Conservation (phyloP, 225 moss, liverwort and hornwort genomes). For the Physcomitrellopsis africana region DNA sequence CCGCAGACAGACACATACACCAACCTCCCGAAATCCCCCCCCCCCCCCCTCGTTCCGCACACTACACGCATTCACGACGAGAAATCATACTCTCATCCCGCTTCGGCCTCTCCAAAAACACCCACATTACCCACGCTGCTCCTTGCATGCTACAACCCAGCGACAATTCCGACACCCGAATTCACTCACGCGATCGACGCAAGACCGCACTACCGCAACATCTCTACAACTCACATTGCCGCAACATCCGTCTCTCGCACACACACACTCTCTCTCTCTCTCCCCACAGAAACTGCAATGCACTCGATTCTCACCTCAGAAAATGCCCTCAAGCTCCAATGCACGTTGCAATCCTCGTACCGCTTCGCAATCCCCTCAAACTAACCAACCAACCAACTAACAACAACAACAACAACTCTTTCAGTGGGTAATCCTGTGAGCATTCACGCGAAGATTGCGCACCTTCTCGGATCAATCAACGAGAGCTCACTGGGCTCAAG, state of each 20-base stretch:
- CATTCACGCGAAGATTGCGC: no score
- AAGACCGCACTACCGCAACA: neutral
- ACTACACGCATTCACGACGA: neutral
- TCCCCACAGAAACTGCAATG: neutral
- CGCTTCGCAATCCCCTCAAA: constrained; percentile 11
- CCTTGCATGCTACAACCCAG: neutral
- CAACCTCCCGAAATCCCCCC: constrained; percentile 10
- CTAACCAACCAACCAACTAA: neutral
- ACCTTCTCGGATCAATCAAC: neutral
- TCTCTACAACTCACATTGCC: neutral
- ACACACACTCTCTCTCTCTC: neutral
- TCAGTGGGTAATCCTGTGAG: no score
- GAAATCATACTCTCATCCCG: constrained; percentile 14
- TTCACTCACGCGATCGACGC: constrained; percentile 19
- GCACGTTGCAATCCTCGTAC: neutral
- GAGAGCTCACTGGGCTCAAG: neutral
- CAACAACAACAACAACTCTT: no score
- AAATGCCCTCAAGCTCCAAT: constrained; percentile 12
- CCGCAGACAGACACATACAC: neutral
- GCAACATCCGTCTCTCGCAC: neutral
- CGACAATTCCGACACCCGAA: constrained; percentile 16
- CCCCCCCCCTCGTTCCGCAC: neutral
- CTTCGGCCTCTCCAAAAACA: neutral
- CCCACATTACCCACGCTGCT: constrained; percentile 2
- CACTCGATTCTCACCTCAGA: constrained; percentile 35